Evolutionary conservation across 106 monocot species (phyloP), one percentile per base, ranked within the genome.

Genomic region (Dioscorea alata): DNA sequence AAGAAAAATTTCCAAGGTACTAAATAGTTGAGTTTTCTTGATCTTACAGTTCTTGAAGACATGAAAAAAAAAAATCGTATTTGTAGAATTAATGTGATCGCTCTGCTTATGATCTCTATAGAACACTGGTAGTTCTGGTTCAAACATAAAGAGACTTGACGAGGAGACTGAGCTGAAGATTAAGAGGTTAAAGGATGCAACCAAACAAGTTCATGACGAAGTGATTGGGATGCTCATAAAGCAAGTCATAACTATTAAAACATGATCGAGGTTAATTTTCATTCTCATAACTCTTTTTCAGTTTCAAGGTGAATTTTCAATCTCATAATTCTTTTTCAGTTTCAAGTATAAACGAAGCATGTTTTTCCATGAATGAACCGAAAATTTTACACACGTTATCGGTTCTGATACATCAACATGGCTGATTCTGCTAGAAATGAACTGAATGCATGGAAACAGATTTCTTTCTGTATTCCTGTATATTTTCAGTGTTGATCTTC

Each of bases 191-290:
- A 75, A 71, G 48, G 71, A 79, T 72, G 72, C 69, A 49, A 14
- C 68, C 9, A 34, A 71, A 9, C 72, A 12, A 10, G n/a, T 79
- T 60, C 34, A 53, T 12, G 66, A 64, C 0, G 74, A 72, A 58
- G 83, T 83, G 4, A 52, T 79, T 18, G 33, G n/a, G 23, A 79
- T 83, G 79, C 75, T 83, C 24, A 33, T 83, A 71, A 83, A 72
- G 59, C 58, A 72, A 13, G 50, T 75, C 24, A 69, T 59, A 3
- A 72, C 75, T 23, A 68, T 72, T 48, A 67, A 25, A 58, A 75
- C 18, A 22, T 76, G 42, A 64, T 59, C 8, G 4, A 71, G 49
- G 71, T 51, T 4, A 21, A 6, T 68, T 16, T 0, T 31, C 54
- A 51, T 48, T 51, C 14, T 4, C 34, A 17, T 14, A 10, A 32